Percentiles rank a stretch among this genome's conserved stretches.
Evolutionary conservation across 2,329 filamentous ascomycete species (phyloP).

Genomic region (Dendrostoma leiphaemia): DNA sequence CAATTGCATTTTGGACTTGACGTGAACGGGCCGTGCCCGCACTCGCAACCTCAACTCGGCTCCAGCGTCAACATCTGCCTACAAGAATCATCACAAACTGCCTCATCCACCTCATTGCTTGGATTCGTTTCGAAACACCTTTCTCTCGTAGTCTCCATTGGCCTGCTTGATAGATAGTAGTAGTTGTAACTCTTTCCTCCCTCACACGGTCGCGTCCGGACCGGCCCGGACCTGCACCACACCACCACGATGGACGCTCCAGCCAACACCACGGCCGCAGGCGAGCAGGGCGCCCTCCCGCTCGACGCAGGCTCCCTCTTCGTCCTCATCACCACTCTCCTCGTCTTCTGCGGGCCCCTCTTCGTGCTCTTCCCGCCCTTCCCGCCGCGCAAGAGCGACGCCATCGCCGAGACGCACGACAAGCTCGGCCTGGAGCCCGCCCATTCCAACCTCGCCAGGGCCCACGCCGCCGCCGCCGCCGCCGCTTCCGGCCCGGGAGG

Average conservation of each 20-base stretch:
- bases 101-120: neutral
- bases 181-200: no score
- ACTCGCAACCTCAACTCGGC: neutral
- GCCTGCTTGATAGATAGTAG: no score
- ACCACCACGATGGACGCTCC: constrained; percentile 2
- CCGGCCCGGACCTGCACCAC: neutral
- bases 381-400: constrained; percentile 50
- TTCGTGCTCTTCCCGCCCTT: constrained; percentile 55
- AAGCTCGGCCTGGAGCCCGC: constrained; percentile 38
- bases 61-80: no score
- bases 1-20: neutral
- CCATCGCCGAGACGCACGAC: constrained; percentile 53
- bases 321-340: constrained; percentile 42
- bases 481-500: constrained; percentile 10
- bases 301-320: constrained; percentile 31
- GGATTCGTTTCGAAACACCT: no score
- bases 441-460: constrained; percentile 34
- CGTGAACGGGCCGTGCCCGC: neutral
- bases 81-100: neutral
- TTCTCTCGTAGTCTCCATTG: no score
- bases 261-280: neutral
- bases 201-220: no score
- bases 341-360: constrained; percentile 52
- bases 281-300: constrained; percentile 16
- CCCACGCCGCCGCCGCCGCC: constrained; percentile 20